phyloP scores from a whole-genome alignment of 306 rosid species.

The Corylus heterophylla region DNA sequence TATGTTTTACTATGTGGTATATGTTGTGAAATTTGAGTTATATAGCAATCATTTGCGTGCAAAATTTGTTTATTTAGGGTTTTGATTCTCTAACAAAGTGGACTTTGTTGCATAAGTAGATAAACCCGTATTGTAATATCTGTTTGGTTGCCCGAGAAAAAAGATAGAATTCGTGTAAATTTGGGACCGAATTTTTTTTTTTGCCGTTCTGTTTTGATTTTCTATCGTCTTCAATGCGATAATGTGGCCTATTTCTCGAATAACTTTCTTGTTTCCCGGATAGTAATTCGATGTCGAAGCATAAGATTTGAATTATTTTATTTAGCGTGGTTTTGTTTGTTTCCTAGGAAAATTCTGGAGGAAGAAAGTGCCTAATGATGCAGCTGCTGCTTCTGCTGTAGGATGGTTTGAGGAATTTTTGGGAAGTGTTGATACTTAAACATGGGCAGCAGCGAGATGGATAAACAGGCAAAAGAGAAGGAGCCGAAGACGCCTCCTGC shows the following conservation, averaged over 20 bases:
- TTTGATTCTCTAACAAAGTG: not conserved
- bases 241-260: not conserved
- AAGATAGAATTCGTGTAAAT: not conserved
- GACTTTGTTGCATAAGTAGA: not conserved
- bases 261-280: not conserved
- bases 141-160: slow-evolving; percentile 9
- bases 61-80: not conserved
- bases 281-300: slow-evolving; percentile 19
- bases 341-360: not conserved
- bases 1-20: slow-evolving; percentile 9
- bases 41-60: not conserved
- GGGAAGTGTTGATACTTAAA: slow-evolving; percentile 35
- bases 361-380: slow-evolving; percentile 29
- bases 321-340: not conserved
- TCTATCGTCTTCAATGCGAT: not conserved
- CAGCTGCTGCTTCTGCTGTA: slow-evolving; percentile 42
- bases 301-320: slow-evolving; percentile 17
- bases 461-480: slow-evolving; percentile 75
- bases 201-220: not conserved
- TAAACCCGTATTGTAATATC: not conserved
- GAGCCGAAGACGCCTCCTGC: slow-evolving; percentile 74
- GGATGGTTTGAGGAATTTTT: slow-evolving; percentile 50
- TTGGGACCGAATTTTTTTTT: not conserved
- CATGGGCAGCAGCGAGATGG: slow-evolving; percentile 86
- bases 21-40: not conserved